Conservation (phyloP, 495 filamentous ascomycete genomes). For the Schizothecium vesticola region DNA sequence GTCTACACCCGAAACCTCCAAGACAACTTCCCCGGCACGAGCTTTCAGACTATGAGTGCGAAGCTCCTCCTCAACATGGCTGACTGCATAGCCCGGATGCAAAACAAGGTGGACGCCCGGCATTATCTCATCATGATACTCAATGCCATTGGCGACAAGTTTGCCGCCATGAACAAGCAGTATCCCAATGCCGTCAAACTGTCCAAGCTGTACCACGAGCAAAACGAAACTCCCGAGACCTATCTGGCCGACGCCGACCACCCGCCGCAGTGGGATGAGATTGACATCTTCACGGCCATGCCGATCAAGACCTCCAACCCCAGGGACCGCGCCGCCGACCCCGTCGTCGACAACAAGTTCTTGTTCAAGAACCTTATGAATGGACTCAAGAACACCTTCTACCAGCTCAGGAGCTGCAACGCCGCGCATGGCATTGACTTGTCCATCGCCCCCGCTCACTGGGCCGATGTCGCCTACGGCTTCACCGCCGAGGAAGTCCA, state of each 20-base stretch:
- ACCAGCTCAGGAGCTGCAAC: conserved; percentile 89
- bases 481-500: conserved; percentile 97
- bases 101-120: conserved; percentile 85
- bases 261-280: conserved; percentile 91
- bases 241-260: conserved; percentile 76
- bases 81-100: conserved; percentile 87
- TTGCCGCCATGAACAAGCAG: conserved; percentile 95
- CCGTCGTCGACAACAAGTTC: conserved; percentile 97
- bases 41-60: conserved; percentile 99
- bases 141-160: conserved; percentile 96
- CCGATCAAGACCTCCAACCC: conserved; percentile 95
- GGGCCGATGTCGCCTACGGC: conserved; percentile 92
- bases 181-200: conserved; percentile 92
- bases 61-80: conserved; percentile 96
- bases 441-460: conserved; percentile 75
- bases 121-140: conserved; percentile 97
- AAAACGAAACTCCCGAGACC: conserved; percentile 61
- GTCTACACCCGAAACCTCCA: conserved; percentile 96
- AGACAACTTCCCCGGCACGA: conserved; percentile 93
- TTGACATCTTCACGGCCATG: conserved; percentile 92
- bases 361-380: conserved; percentile 98
- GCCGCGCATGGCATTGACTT: conserved; percentile 61
- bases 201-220: conserved; percentile 63
- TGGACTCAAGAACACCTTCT: conserved; percentile 93
- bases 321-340: conserved; percentile 82